phyloP scores from a whole-genome alignment of 768 basidiomycete genomes.

The Cyclocybe aegerita region DNA sequence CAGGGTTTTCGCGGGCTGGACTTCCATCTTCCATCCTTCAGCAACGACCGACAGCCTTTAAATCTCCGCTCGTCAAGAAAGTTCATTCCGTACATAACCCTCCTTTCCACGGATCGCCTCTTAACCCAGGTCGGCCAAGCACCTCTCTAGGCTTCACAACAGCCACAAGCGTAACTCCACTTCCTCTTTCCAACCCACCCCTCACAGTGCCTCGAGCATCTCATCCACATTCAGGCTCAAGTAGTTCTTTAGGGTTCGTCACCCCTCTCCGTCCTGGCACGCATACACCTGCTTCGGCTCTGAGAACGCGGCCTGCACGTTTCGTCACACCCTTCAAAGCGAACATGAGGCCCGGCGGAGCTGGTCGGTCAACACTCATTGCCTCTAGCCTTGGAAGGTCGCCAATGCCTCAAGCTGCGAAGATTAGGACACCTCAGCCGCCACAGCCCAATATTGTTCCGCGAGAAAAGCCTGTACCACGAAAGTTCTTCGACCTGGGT shows the following conservation, averaged over 20 bases:
- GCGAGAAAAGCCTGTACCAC: slow-evolving; percentile 5
- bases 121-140: slow-evolving; percentile 23
- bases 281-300: not conserved
- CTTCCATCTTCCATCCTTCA: slow-evolving; percentile 15
- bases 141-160: slow-evolving; percentile 13
- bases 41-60: slow-evolving; percentile 40
- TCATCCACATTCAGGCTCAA: not conserved
- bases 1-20: slow-evolving; percentile 20
- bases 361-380: slow-evolving; percentile 30
- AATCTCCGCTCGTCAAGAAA: slow-evolving; percentile 40
- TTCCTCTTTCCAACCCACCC: slow-evolving; percentile 31
- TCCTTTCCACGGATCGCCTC: slow-evolving; percentile 23
- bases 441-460: slow-evolving; percentile 7
- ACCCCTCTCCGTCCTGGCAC: slow-evolving; percentile 11
- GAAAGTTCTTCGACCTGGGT: slow-evolving; percentile 47
- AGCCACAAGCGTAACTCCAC: slow-evolving; percentile 31
- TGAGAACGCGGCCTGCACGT: slow-evolving; percentile 32
- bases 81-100: slow-evolving; percentile 10
- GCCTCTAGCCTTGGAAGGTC: slow-evolving; percentile 14
- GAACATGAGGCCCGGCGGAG: slow-evolving; percentile 45
- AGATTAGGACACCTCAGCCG: slow-evolving; percentile 7
- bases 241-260: slow-evolving; percentile 2
- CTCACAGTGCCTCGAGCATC: slow-evolving; percentile 13
- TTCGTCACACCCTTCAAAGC: slow-evolving; percentile 67
- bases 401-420: slow-evolving; percentile 1